Base-by-base conservation (phyloP, 1,284 basidiomycete species). In the Mycena sp. region DNA sequence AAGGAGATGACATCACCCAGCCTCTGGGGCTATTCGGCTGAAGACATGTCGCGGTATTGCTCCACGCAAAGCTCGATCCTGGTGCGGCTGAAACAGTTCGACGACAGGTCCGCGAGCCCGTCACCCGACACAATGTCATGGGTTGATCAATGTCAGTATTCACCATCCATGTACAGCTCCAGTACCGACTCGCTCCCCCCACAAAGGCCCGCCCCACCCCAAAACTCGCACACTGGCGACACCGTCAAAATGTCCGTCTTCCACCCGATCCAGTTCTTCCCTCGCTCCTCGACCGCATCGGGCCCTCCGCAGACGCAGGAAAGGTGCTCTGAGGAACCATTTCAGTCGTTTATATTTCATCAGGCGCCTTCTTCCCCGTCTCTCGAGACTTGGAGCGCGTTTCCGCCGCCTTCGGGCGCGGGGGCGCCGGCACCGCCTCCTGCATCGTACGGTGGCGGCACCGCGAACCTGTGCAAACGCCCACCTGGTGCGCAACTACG, bases 1-100 rank as follows among this genome's bases (percentile, higher is more conserved):
- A 80, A 81, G 71, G 79, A 81, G 67, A 83, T 83, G 82, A 77
- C 72, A n/a, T 81, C 81, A 41, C 80, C 80, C 4, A 75, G 76
- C 21, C 65, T 74, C 21, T 81, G 78, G 80, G 71, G 71, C 14
- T 73, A 74, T n/a, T 76, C 76, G 9, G 73, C 73, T 38, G 76
- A 77, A 25, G 74, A 80, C 55, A 76, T 78, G 69, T 81, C 81
- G 2, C 69, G 72, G 12, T 81, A 81, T 51, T 78, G 79, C 38
- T 76, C 78, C 5, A 73, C 73, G 9, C 71, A 73, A 46, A 78
- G 75, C 64, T 77, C 76, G 53, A 49, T 75, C 55, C 35, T 29
- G 5, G 45, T 55, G 63, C 70, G 57, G 62, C 70, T 67, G 65
- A 73, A 64, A 70, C 77, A 51, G 38, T 64, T 66, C 28, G 67